Evolutionary conservation across 768 basidiomycete species (phyloP).

Genomic region (Suillus placidus): DNA sequence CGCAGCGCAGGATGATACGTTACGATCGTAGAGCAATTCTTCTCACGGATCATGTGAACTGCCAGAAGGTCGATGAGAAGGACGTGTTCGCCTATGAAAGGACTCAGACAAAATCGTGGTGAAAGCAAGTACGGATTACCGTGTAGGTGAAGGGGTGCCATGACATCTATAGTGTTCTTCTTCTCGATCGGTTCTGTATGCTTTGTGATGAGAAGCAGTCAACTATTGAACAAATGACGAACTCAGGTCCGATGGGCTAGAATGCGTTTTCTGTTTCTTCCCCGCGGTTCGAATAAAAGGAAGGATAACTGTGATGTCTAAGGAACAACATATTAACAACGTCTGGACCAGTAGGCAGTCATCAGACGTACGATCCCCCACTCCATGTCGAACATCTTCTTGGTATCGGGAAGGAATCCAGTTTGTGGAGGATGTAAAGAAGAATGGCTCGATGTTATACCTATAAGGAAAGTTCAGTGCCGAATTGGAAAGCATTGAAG

Average conservation of each 20-base stretch:
- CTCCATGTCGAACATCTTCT: conserved; percentile 37
- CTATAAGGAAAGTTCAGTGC: conserved; percentile 17
- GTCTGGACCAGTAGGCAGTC: background rate
- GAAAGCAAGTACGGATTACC: background rate
- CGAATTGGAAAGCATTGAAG: background rate
- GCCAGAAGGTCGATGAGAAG: conserved; percentile 41
- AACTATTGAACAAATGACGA: background rate
- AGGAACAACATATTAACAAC: conserved; percentile 22
- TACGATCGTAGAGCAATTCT: conserved; percentile 32
- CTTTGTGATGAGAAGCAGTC: background rate
- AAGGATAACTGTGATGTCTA: conserved; percentile 31
- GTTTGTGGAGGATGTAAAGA: conserved; percentile 44
- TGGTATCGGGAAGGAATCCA: conserved; percentile 65
- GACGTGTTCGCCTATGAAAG: conserved; percentile 19
- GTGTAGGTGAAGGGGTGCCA: background rate
- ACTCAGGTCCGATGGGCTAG: background rate
- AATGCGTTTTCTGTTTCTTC: conserved; percentile 14
- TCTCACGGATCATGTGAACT: conserved; percentile 40
- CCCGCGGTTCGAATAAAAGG: conserved; percentile 42
- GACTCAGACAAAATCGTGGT: background rate
- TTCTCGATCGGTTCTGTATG: background rate
- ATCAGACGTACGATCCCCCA: background rate
- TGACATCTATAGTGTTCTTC: conserved; percentile 8
- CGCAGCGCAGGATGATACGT: conserved; percentile 37
- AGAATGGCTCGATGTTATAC: conserved; percentile 41